Percentiles rank a stretch among this genome's conserved stretches.
phyloP scores from a whole-genome alignment of 225 moss, liverwort and hornwort species.

The Physcomitrellopsis africana region DNA sequence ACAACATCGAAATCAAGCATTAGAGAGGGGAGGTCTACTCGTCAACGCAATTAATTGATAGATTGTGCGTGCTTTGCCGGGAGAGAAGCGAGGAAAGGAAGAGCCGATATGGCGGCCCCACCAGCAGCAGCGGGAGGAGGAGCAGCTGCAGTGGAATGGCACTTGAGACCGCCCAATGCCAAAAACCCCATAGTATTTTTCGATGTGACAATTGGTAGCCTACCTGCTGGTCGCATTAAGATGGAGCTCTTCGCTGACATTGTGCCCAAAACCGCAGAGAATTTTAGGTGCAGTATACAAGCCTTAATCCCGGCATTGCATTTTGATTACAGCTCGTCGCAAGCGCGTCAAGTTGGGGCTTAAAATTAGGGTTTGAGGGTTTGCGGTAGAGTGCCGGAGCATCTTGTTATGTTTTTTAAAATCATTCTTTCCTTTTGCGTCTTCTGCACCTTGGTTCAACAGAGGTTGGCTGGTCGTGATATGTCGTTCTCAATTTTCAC shows the following conservation, averaged over 20 bases:
- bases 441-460: not conserved
- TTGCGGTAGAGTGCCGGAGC: not conserved
- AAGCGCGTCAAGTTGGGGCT: not conserved
- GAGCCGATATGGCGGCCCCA: slow-evolving; percentile 27
- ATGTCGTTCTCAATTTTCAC: not conserved
- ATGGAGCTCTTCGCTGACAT: slow-evolving; percentile 87
- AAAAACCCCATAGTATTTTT: slow-evolving; percentile 86
- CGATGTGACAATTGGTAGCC: slow-evolving; percentile 81
- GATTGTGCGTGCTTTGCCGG: too few relatives aligned
- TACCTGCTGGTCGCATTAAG: slow-evolving; percentile 81
- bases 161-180: slow-evolving; percentile 68
- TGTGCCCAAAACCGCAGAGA: slow-evolving; percentile 70
- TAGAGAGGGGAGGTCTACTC: too few relatives aligned
- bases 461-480: not conserved
- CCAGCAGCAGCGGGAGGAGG: slow-evolving; percentile 4
- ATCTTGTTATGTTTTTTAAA: not conserved
- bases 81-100: too few relatives aligned
- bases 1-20: too few relatives aligned
- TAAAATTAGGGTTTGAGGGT: not conserved
- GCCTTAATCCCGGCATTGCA: not conserved
- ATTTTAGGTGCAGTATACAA: slow-evolving; percentile 51
- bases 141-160: slow-evolving; percentile 65
- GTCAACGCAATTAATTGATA: too few relatives aligned
- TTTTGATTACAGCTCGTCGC: not conserved
- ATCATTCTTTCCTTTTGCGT: not conserved